Evolutionary conservation across 768 basidiomycete species (phyloP), one percentile per base, ranked within the genome.

Genomic region (Botryobasidium botryosum): DNA sequence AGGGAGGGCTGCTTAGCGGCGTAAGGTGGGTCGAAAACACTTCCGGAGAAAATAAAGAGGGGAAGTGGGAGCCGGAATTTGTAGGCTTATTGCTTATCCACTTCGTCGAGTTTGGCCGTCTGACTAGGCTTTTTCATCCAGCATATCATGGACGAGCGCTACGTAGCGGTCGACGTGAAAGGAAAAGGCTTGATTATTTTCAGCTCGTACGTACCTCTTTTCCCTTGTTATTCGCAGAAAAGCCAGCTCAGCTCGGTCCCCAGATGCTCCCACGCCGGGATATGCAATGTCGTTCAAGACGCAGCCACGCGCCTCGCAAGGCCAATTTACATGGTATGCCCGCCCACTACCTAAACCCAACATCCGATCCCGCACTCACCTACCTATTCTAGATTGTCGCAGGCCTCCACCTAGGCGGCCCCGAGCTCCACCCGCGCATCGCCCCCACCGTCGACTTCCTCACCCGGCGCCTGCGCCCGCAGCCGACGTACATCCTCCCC

Each of bases 121-220:
- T 13, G 23, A 13, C 24, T 31, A 42, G 25, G 20, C 18, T 35
- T 27, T 29, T 38, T 5, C 18, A 26, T 43, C 3, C 42, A 86
- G 80, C 67, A 77, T 40, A 74, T 88, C 51, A 74, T 78, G 74
- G 85, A 87, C 52, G 86, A 88, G 56, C 67, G 86, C 20, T 88
- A 86, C 55, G 74, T 71, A 39, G 76, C 64, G 0, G 61, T 87
- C 21, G 81, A 87, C 57, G 77, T 88, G 0, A 65, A 66, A n/a
- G 83, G 79, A 6, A 86, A 83, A 55, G 85, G 85, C 1, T 60
- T 87, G 43, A 69, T 87, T 20, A 67, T 88, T 45, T 85, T 90
- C 60, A 85, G 80, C 63, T 75, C 86, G 77, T 83, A 48, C 58
- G 82, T 68, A 8, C 27, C 18, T 32, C 12, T 33, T 40, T 20